Evolutionary conservation across 2,329 filamentous ascomycete species (phyloP), one percentile per base, ranked within the genome.

Genomic region (Epichloe festucae): DNA sequence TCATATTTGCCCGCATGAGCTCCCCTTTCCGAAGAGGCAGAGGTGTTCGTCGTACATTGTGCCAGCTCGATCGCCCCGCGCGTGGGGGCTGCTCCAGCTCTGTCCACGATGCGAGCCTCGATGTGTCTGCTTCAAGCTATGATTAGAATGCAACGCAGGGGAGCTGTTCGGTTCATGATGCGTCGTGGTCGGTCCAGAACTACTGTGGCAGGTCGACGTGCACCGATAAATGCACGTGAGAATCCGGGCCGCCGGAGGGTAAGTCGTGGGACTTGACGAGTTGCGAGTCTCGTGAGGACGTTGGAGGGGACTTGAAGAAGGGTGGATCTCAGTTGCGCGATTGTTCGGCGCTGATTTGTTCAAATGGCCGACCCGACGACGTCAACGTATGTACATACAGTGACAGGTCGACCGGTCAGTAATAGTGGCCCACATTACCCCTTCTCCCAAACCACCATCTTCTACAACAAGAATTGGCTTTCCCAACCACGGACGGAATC

Each of bases 51-150:
- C 44, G 14, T 48, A 47, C 45, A 50, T 48, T 39, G 41, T 50
- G 41, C 31, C 41, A 41, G 47, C 46, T 45, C 10, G 46, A 46
- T 21, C 45, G 56, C 60, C 59, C 61, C 61, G 61, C 61, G 58
- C 59, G 58, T 59, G 59, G 60, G 60, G 61, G 61, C 55, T 27
- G 34, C 46, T 34, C 19, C 46, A 46, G 51, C 17, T 42, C 35
- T 14, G 31, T 43, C 41, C 41, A 31, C 34, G 52, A 48, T 48
- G 43, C 38, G 39, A 52, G 23, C 43, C 31, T 43, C n/a, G 42
- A 53, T 50, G 49, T 41, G 38, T 49, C 35, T 46, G 19, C 48
- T 47, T 49, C 46, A 51, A 38, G 46, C 41, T 46, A 52, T 59
- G 56, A 51, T 59, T 50, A 54, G 49, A n/a, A n/a, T 55, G 53